Conservation (phyloP, 169 alveolate species). For the Babesia sp. region DNA sequence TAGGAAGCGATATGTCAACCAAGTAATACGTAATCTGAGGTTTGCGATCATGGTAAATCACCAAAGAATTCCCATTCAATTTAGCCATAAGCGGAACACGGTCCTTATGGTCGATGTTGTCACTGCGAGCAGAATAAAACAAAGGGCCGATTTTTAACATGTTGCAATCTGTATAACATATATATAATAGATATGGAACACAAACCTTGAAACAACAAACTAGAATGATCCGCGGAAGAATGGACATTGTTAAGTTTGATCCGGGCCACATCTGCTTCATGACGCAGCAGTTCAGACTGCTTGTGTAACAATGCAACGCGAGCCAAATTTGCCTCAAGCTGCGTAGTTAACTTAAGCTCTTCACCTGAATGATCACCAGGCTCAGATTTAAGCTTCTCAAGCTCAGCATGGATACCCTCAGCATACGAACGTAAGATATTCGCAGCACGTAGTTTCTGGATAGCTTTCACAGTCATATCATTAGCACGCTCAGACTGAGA, state of each 20-base stretch:
- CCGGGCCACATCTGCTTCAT: slow-evolving; percentile 32
- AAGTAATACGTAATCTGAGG: slow-evolving; percentile 53
- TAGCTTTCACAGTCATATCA: slow-evolving; percentile 53
- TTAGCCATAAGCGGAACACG: slow-evolving; percentile 60
- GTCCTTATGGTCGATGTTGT: slow-evolving; percentile 43
- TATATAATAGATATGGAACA: neutral
- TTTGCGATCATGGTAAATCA: slow-evolving; percentile 43
- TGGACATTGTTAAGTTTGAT: slow-evolving; percentile 19
- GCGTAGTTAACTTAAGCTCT: slow-evolving; percentile 36
- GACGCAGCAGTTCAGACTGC: slow-evolving; percentile 55
- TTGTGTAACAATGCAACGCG: slow-evolving; percentile 46
- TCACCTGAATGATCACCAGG: slow-evolving; percentile 44
- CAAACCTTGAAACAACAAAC: slow-evolving; percentile 21
- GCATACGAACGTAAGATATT: slow-evolving; percentile 46
- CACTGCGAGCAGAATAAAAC: slow-evolving; percentile 39
- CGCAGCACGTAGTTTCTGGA: slow-evolving; percentile 60
- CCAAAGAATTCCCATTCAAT: slow-evolving; percentile 52
- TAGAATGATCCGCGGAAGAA: slow-evolving; percentile 10
- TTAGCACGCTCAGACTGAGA: slow-evolving; percentile 60
- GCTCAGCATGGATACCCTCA: slow-evolving; percentile 54
- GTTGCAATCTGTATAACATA: slow-evolving; percentile 22
- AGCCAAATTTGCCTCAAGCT: slow-evolving; percentile 59
- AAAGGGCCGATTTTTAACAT: slow-evolving; percentile 62
- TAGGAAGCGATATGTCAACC: slow-evolving; percentile 57
- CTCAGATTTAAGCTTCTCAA: slow-evolving; percentile 28